Evolutionary conservation across 805 yeast species (phyloP).

Genomic region (Pichia nanzhaoensis): DNA sequence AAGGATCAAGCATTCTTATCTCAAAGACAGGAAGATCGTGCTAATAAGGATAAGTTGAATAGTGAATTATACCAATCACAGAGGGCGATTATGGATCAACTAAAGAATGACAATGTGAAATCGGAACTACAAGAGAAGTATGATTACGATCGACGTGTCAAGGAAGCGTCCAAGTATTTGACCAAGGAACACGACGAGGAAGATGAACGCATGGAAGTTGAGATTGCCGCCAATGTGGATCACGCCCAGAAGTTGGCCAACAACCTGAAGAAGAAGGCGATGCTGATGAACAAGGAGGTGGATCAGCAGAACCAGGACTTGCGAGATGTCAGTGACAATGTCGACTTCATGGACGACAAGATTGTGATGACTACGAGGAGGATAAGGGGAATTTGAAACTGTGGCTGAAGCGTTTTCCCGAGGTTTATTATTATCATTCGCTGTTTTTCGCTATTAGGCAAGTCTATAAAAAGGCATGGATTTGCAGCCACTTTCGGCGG

Average conservation of each 20-base stretch:
- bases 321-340: slow-evolving; percentile 70
- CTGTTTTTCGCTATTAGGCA: no score
- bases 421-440: no score
- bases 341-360: slow-evolving; percentile 77
- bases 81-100: slow-evolving; percentile 36
- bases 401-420: no score
- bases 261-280: slow-evolving; percentile 67
- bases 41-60: slow-evolving; percentile 24
- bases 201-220: slow-evolving; percentile 88
- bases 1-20: slow-evolving; percentile 64
- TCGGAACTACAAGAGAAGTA: slow-evolving; percentile 37
- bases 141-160: slow-evolving; percentile 44
- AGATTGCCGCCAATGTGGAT: slow-evolving; percentile 75
- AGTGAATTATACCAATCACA: slow-evolving; percentile 24
- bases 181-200: slow-evolving; percentile 81
- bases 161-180: slow-evolving; percentile 62
- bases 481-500: no score
- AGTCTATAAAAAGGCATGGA: no score
- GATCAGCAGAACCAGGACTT: slow-evolving; percentile 71
- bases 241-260: slow-evolving; percentile 64
- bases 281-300: slow-evolving; percentile 68
- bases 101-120: slow-evolving; percentile 32
- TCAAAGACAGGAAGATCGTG: slow-evolving; percentile 32
- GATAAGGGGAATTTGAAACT: slow-evolving; percentile 26
- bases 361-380: slow-evolving; percentile 36